These are phyloP conservation scores for Lasiodiplodia sp. DNA, from an alignment of 2,329 filamentous ascomycete genomes.

Conservation along the genomic window DNA sequence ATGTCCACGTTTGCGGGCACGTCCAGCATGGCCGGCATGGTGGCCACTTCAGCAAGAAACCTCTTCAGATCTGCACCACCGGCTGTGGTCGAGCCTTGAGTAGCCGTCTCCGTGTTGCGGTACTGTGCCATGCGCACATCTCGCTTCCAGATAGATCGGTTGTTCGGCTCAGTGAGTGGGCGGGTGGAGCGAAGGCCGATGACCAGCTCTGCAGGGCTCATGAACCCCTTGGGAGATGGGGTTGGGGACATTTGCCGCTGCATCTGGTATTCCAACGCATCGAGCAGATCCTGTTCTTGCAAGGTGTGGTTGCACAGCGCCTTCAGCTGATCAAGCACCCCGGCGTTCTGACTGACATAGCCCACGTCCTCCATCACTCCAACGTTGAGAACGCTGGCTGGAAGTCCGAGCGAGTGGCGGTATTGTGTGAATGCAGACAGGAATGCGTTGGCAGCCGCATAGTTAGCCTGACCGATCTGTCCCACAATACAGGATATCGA, in stretches of 20 bases:
- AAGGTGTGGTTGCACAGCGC: slow-evolving; percentile 10
- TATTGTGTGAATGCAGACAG: slow-evolving; percentile 38
- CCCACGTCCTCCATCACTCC: slow-evolving; percentile 57
- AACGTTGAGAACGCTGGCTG: slow-evolving; percentile 60
- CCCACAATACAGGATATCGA: slow-evolving; percentile 38
- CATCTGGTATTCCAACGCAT: background rate
- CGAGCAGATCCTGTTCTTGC: slow-evolving; percentile 24
- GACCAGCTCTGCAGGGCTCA: slow-evolving; percentile 9
- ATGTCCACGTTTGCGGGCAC: slow-evolving; percentile 24
- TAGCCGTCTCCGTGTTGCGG: slow-evolving; percentile 33
- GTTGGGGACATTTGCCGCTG: background rate
- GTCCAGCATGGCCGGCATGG: slow-evolving; percentile 32
- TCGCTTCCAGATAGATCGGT: slow-evolving; percentile 33
- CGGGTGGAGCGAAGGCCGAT: slow-evolving; percentile 35
- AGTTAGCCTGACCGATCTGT: slow-evolving; percentile 52
- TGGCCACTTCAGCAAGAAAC: slow-evolving; percentile 30
- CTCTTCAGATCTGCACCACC: slow-evolving; percentile 30
- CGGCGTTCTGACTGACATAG: slow-evolving; percentile 37
- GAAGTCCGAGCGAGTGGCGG: slow-evolving; percentile 34
- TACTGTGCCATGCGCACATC: slow-evolving; percentile 37
- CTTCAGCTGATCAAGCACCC: slow-evolving; percentile 21
- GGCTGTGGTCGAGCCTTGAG: background rate
- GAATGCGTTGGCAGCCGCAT: slow-evolving; percentile 53
- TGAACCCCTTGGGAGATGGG: background rate
- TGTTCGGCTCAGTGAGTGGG: slow-evolving; percentile 35